Evolutionary conservation across 176 grass and related monocot genomes (phyloP), one percentile per base, ranked within the genome.

Genomic region (Musa troglodytarum): DNA sequence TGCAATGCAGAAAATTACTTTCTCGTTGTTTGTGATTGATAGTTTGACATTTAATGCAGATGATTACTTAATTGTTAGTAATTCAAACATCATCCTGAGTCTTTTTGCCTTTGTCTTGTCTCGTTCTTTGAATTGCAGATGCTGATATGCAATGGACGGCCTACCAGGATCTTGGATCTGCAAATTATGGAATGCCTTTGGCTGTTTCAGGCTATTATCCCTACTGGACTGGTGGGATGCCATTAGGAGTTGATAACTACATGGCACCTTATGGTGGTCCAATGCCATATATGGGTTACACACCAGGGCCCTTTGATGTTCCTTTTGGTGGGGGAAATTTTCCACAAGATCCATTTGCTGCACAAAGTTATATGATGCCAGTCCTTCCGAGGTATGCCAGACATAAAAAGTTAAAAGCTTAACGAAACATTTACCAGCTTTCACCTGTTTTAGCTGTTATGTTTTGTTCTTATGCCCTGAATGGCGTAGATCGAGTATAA

Each of bases 321-420:
- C 86, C 88, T 69, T 91, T 92, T 74, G 69, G 79, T 77, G 90
- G 79, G 21, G 87, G 74, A 55, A 83, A 91, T 28, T 77, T 90
- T 51, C 88, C 87, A 26, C 96, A 88, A 64, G 96, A 99, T 89
- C 91, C 86, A 77, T 99, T 99, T 87, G 86, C 91, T 78, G 79
- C 82, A 17, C 96, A 82, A 56, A 79, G 74, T 85, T 89, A 92
- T 78, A 92, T 99, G 91, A 92, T 99, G 86, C 91, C 88, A 74
- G 66, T 68, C 81, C 74, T 89, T 81, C 91, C 86, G 76, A 94
- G 96, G 88, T 99, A 89, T 76, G 79, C 81, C 54, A 19, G 70
- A 77, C 77, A 64, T 78, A 11, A 53, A 52, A 24, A 34, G 14
- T 43, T 17, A 19, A 25, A 25, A 25, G 14, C 11, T 55, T 34